Conservation (phyloP, 2,329 filamentous ascomycete genomes). For the Exophiala mesophila region DNA sequence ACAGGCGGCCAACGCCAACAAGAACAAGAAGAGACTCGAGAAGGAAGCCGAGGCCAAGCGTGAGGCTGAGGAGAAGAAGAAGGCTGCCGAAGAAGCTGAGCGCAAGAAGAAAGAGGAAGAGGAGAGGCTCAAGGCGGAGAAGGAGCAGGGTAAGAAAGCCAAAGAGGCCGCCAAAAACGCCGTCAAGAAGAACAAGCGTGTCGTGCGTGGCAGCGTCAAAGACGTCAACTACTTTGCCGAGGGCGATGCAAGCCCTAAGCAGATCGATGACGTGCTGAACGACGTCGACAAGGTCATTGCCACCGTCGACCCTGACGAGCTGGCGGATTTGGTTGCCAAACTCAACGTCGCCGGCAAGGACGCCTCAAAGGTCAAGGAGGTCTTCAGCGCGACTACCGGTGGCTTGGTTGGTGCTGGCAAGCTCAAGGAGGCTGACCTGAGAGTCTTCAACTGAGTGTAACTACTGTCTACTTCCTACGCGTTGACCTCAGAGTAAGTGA, state of each 20-base stretch:
- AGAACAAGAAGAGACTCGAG: constrained; percentile 91
- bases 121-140: constrained; percentile 76
- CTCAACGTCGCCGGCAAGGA: constrained; percentile 72
- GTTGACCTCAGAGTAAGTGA: too few species aligned
- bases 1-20: constrained; percentile 82
- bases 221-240: constrained; percentile 92
- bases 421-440: constrained; percentile 76
- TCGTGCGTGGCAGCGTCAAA: constrained; percentile 89
- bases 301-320: constrained; percentile 87
- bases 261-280: constrained; percentile 75
- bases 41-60: constrained; percentile 89
- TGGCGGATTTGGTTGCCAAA: constrained; percentile 75
- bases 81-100: constrained; percentile 79
- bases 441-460: constrained; percentile 41
- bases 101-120: constrained; percentile 77
- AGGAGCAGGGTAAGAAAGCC: constrained; percentile 84
- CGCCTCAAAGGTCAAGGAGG: constrained; percentile 74
- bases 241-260: constrained; percentile 60
- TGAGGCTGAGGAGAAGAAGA: constrained; percentile 75
- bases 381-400: constrained; percentile 74
- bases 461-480: too few species aligned
- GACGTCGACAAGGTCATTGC: constrained; percentile 83
- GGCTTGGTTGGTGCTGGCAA: constrained; percentile 76
- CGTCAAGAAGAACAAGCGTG: constrained; percentile 99
- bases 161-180: constrained; percentile 99